Evolutionary conservation across 169 alveolate genomes (phyloP).

Genomic region (Cryptosporidium ubiquitum): DNA sequence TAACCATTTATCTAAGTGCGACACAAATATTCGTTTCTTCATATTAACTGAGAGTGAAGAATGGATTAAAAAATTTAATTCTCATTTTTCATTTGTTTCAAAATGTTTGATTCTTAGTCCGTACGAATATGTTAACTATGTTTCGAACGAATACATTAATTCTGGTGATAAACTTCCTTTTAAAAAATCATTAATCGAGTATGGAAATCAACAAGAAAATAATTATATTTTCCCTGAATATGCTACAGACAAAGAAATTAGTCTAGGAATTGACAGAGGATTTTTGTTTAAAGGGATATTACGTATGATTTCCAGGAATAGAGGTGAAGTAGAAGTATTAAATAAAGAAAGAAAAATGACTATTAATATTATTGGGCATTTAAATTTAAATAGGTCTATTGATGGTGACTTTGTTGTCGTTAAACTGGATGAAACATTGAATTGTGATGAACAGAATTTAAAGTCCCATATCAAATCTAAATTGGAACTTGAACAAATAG

Average conservation of each 20-base stretch:
- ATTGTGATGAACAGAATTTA: constrained; percentile 42
- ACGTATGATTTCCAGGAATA: constrained; percentile 81
- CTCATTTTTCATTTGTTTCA: background rate
- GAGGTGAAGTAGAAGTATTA: constrained; percentile 82
- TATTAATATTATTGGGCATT: constrained; percentile 84
- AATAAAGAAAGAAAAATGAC: constrained; percentile 83
- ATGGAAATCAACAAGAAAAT: constrained; percentile 77
- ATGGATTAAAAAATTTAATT: constrained; percentile 59
- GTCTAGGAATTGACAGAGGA: constrained; percentile 86
- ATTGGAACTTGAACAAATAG: constrained; percentile 77
- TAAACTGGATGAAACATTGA: constrained; percentile 86
- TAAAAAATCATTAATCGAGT: constrained; percentile 22
- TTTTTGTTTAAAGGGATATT: constrained; percentile 88
- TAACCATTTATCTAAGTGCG: constrained; percentile 65
- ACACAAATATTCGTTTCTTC: constrained; percentile 63
- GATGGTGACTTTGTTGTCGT: constrained; percentile 98
- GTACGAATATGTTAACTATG: constrained; percentile 71
- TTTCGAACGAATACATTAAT: constrained; percentile 69
- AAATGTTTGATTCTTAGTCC: constrained; percentile 53
- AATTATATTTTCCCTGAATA: constrained; percentile 79
- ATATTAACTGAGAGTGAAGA: constrained; percentile 59
- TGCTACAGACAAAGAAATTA: constrained; percentile 80
- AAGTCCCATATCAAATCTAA: constrained; percentile 71
- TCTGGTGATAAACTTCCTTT: constrained; percentile 78
- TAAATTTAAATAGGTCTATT: constrained; percentile 94